phyloP scores from a whole-genome alignment of 139 green algal species.

The Micractinium conductrix region DNA sequence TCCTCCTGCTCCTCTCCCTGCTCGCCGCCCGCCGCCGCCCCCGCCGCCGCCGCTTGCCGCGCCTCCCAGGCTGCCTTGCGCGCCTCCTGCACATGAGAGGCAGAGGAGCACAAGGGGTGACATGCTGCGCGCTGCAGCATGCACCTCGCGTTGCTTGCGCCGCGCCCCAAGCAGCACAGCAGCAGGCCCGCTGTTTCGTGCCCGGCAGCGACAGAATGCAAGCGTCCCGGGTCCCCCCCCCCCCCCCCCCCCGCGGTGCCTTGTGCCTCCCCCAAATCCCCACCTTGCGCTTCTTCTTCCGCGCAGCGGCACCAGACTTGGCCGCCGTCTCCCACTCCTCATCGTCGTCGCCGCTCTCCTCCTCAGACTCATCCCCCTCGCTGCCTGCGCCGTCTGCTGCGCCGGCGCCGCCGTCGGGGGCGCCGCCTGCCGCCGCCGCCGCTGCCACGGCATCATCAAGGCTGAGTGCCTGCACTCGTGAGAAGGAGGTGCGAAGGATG shows the following conservation, averaged over 20 bases:
- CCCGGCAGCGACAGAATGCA: neutral
- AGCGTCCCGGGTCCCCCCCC: neutral
- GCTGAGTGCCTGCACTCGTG: slow-evolving; percentile 55
- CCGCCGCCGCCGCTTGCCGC: neutral
- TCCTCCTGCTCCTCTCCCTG: neutral
- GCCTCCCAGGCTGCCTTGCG: slow-evolving; percentile 33
- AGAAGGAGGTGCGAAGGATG: too few relatives aligned
- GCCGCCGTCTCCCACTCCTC: slow-evolving; percentile 61
- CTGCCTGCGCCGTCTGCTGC: neutral
- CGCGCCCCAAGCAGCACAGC: too few relatives aligned
- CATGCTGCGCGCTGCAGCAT: too few relatives aligned
- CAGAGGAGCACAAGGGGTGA: too few relatives aligned
- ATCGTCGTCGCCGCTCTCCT: slow-evolving; percentile 41
- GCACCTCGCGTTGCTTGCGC: too few relatives aligned
- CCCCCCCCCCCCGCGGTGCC: neutral
- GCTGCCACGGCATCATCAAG: slow-evolving; percentile 34
- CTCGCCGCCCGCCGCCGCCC: neutral
- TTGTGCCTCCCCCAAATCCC: neutral
- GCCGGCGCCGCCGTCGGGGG: neutral
- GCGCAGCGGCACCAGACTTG: slow-evolving; percentile 46
- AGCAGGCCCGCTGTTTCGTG: too few relatives aligned
- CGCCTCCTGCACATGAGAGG: slow-evolving; percentile 29
- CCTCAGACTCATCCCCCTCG: slow-evolving; percentile 7
- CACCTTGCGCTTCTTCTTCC: slow-evolving; percentile 39
- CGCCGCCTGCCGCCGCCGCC: slow-evolving; percentile 5